These are phyloP conservation scores for Tarenaya hassleriana DNA, from an alignment of 345 rosid genomes.

Conservation along the genomic window DNA sequence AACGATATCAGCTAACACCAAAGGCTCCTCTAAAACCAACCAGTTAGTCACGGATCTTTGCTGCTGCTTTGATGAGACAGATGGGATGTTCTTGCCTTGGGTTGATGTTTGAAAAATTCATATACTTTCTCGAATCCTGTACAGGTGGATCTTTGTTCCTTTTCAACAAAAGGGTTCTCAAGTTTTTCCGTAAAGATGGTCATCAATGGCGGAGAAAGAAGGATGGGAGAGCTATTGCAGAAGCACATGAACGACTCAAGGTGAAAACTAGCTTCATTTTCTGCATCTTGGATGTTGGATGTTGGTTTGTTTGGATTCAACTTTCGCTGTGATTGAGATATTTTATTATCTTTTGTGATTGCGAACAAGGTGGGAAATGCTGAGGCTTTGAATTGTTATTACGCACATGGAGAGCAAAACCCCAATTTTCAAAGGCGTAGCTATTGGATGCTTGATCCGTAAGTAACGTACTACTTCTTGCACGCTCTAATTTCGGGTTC, in stretches of 20 bases:
- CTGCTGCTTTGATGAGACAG: background rate
- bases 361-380: conserved; percentile 76
- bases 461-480: conserved; percentile 33
- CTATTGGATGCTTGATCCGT: conserved; percentile 97
- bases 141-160: conserved; percentile 87
- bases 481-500: background rate
- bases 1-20: conserved; percentile 39
- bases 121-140: conserved; percentile 3
- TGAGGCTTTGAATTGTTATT: conserved; percentile 86
- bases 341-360: no score
- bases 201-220: conserved; percentile 83
- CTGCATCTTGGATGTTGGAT: background rate
- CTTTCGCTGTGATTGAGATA: no score
- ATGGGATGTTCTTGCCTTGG: background rate
- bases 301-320: conserved; percentile 7
- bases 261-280: conserved; percentile 28
- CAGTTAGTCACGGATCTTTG: conserved; percentile 31
- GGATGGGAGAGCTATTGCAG: conserved; percentile 88
- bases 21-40: conserved; percentile 55
- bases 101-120: background rate
- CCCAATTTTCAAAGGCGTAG: conserved; percentile 83
- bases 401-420: conserved; percentile 86
- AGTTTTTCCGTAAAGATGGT: conserved; percentile 84
- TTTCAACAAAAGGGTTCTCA: conserved; percentile 58
- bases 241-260: conserved; percentile 93